phyloP scores from a whole-genome alignment of 2,329 filamentous ascomycete species.

The Phyllosticta paracitricarpa region DNA sequence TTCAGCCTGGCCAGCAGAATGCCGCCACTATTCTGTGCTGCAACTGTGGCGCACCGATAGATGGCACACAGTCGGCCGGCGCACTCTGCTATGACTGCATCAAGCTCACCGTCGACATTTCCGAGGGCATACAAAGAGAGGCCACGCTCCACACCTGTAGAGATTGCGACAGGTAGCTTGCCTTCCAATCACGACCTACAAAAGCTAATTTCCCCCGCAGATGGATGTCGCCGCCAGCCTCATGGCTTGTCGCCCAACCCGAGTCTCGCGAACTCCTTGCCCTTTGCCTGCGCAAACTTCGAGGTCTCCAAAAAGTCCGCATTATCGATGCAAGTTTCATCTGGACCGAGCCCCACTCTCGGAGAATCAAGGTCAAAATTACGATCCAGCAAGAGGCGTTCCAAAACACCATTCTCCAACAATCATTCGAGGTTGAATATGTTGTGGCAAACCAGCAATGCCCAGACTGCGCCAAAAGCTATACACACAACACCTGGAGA shows the following conservation, averaged over 20 bases:
- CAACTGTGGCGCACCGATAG: slow-evolving; percentile 93
- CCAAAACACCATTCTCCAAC: slow-evolving; percentile 66
- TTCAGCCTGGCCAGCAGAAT: slow-evolving; percentile 29
- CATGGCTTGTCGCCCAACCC: slow-evolving; percentile 74
- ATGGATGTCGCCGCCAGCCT: slow-evolving; percentile 78
- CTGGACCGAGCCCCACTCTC: slow-evolving; percentile 96
- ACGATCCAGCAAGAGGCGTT: slow-evolving; percentile 71
- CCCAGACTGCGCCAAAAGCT: slow-evolving; percentile 89
- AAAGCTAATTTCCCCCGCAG: slow-evolving; percentile 9
- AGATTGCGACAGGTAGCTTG: slow-evolving; percentile 61
- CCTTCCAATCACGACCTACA: slow-evolving; percentile 5
- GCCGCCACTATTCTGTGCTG: slow-evolving; percentile 81
- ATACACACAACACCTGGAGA: slow-evolving; percentile 91
- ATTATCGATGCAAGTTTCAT: slow-evolving; percentile 95
- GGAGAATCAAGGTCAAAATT: slow-evolving; percentile 86
- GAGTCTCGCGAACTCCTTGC: slow-evolving; percentile 91
- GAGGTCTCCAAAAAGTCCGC: slow-evolving; percentile 77
- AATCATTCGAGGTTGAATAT: slow-evolving; percentile 91
- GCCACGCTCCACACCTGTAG: slow-evolving; percentile 82
- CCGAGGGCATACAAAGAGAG: slow-evolving; percentile 81
- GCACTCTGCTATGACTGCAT: slow-evolving; percentile 95
- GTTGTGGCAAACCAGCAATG: slow-evolving; percentile 88
- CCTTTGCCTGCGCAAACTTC: slow-evolving; percentile 78
- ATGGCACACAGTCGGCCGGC: slow-evolving; percentile 61
- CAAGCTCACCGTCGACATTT: slow-evolving; percentile 89